phyloP scores from a whole-genome alignment of 495 filamentous ascomycete genomes.

The Pseudomonodictys pantanalensis region DNA sequence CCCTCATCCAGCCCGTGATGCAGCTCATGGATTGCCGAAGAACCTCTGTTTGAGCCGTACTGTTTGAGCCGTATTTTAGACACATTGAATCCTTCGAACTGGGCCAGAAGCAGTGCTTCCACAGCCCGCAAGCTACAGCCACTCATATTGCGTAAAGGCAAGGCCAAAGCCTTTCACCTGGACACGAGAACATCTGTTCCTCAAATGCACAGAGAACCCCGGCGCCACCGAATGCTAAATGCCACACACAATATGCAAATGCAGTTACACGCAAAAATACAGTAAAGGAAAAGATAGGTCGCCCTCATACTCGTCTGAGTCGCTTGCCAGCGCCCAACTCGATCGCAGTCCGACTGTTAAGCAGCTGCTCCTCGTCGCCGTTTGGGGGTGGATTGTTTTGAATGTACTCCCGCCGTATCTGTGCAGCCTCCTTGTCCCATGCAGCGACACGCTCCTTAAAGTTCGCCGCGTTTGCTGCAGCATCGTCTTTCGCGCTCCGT shows the following conservation, averaged over 20 bases:
- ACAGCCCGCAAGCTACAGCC: no score
- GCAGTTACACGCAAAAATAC: neutral
- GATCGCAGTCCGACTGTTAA: slow-evolving; percentile 29
- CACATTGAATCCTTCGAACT: no score
- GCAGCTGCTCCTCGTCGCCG: slow-evolving; percentile 12
- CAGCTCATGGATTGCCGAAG: neutral
- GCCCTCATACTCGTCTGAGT: slow-evolving; percentile 10
- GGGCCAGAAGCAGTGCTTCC: no score
- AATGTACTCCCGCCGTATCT: slow-evolving; percentile 62
- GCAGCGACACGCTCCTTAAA: slow-evolving; percentile 58
- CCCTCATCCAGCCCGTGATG: no score
- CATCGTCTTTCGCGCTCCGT: slow-evolving; percentile 61
- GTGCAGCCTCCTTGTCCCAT: slow-evolving; percentile 66
- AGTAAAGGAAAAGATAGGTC: neutral
- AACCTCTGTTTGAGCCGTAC: neutral
- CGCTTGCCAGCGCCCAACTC: slow-evolving; percentile 24
- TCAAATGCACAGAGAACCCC: neutral
- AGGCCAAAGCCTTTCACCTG: neutral
- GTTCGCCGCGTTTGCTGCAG: slow-evolving; percentile 54
- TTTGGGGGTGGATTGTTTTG: slow-evolving; percentile 51
- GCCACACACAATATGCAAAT: slow-evolving; percentile 12
- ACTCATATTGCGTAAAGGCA: no score
- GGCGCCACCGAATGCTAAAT: slow-evolving; percentile 9
- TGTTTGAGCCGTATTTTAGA: no score
- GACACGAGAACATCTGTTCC: neutral